Conservation (phyloP, 2,329 filamentous ascomycete genomes). For the Juglanconis oblonga region DNA sequence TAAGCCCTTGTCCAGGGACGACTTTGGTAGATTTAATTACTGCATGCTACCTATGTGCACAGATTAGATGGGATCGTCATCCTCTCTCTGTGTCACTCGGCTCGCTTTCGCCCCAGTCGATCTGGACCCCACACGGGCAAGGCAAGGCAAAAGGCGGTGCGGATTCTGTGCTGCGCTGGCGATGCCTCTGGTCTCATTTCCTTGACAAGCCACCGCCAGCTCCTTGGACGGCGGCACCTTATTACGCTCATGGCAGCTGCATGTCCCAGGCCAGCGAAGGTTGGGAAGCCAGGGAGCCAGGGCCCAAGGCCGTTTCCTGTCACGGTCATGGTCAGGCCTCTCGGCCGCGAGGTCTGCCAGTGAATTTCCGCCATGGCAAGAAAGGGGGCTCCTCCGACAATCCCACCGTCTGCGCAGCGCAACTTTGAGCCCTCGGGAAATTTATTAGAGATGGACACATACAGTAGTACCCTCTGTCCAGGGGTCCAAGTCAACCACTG, state of each 20-base stretch:
- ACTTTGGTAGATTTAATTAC: background rate
- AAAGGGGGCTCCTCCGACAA: constrained; percentile 9
- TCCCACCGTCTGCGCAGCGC: background rate
- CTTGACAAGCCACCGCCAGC: background rate
- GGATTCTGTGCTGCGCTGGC: background rate
- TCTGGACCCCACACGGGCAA: background rate
- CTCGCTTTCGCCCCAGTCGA: background rate
- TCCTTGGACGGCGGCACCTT: background rate
- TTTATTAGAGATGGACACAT: constrained; percentile 6
- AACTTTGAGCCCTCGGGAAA: constrained; percentile 16
- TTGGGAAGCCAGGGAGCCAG: background rate
- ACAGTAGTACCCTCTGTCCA: background rate
- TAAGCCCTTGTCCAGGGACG: background rate
- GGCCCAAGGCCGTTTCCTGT: background rate
- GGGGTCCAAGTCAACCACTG: background rate
- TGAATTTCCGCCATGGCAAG: background rate
- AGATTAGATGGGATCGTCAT: too few relatives aligned
- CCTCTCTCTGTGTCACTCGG: too few relatives aligned
- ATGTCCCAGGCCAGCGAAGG: background rate
- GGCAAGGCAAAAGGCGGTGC: background rate
- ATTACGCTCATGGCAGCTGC: too few relatives aligned
- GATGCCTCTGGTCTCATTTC: background rate
- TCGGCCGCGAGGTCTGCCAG: background rate
- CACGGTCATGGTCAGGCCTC: background rate
- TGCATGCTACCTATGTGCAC: too few relatives aligned